Evolutionary conservation across 108 stramenopile species (phyloP).

Genomic region (Skeletonema costatum): DNA sequence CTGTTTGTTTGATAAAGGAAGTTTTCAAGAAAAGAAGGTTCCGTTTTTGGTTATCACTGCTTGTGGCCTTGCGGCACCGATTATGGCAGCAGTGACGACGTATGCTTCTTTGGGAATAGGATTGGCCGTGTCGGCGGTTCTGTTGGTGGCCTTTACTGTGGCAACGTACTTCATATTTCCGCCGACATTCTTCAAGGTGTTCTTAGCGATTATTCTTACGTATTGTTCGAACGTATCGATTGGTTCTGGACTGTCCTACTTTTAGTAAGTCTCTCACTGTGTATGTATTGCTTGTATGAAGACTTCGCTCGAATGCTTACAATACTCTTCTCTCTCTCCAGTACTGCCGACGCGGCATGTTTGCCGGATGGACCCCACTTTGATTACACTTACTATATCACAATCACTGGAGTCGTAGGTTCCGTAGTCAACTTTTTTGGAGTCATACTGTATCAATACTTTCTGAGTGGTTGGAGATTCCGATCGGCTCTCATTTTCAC

Average conservation of each 20-base stretch:
- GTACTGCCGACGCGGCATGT: neutral
- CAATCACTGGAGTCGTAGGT: slow-evolving; percentile 45
- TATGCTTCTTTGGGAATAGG: slow-evolving; percentile 38
- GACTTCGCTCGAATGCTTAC: neutral
- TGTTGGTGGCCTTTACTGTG: slow-evolving; percentile 17
- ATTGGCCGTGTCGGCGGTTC: slow-evolving; percentile 21
- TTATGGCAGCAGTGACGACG: slow-evolving; percentile 46
- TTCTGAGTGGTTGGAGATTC: slow-evolving; percentile 38
- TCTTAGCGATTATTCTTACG: slow-evolving; percentile 34
- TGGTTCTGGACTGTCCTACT: slow-evolving; percentile 36
- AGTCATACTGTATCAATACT: slow-evolving; percentile 43
- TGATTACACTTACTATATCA: slow-evolving; percentile 51
- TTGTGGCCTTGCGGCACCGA: slow-evolving; percentile 39
- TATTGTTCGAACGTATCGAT: slow-evolving; percentile 23
- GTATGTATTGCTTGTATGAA: slow-evolving; percentile 32
- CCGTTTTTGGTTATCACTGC: slow-evolving; percentile 49
- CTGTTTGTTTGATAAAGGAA: slow-evolving; percentile 41
- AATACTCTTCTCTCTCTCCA: neutral
- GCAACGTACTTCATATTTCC: slow-evolving; percentile 38
- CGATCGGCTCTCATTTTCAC: slow-evolving; percentile 46
- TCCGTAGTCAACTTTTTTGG: slow-evolving; percentile 38
- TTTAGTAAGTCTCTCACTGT: slow-evolving; percentile 41
- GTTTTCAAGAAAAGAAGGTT: slow-evolving; percentile 35
- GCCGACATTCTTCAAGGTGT: slow-evolving; percentile 31
- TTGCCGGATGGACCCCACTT: slow-evolving; percentile 31